Base-by-base conservation (phyloP, 2,329 filamentous ascomycete species). In the Sphaerulina musiva region DNA sequence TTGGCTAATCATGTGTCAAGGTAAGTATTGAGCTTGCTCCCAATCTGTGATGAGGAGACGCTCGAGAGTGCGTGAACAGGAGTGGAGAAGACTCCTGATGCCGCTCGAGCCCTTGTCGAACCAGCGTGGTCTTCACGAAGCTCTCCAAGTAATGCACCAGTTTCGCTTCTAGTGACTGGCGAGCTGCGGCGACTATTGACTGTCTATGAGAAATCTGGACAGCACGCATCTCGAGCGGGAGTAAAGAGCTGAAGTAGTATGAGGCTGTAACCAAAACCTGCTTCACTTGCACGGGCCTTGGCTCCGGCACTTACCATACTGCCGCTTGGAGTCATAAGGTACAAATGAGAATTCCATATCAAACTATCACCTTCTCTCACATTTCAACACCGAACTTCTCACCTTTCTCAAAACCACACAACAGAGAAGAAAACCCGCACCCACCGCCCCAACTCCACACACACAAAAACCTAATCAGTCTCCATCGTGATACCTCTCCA, bases 241-340 rank as follows among this genome's bases (percentile, higher is more conserved):
- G 46, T 46, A 20, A 20, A 20, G 42, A 54, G 23, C 31, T 41
- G 43, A 38, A 12, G 48, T 44, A 36, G 26, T 40, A 48, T 38
- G 44, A 44, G 9, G n/a, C 34, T 14, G n/a, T 8, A 11, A 44
- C 31, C 36, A 44, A 17, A 36, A 10, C 39, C 4, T 6, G 34
- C 14, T 41, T 46, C 42, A 53, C 17, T 26, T 26, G 10, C 23
- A 7, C 40, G 3, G 40, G 9, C 12, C 40, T 42, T 42, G 20
- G 11, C 14, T 23, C 8, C 40, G 20, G 10, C 4, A 9, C 17
- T 17, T 11, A n/a, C 40, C 20, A 23, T n/a, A 42, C 40, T 17
- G 8, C 34, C 34, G 34, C 12, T 7, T 38, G 34, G 12, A 38
- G 34, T 38, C 34, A 38, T n/a, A 17, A 17, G 14, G 14, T 17